phyloP scores from a whole-genome alignment of 805 yeast species.

The Pichia heedii region DNA sequence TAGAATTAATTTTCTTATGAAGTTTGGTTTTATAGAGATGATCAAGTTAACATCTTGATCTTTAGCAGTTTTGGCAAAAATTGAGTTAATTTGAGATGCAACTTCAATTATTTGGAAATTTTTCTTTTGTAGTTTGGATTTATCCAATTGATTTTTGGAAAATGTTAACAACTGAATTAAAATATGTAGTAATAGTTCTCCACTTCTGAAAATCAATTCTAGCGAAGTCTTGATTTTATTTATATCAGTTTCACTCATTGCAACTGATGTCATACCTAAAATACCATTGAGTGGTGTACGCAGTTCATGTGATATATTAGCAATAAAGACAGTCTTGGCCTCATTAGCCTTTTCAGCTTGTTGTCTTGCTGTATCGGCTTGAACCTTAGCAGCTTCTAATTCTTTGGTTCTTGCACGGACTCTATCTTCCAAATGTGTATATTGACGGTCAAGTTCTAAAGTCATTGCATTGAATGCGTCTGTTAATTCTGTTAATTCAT shows the following conservation, averaged over 20 bases:
- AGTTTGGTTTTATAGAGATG: slow-evolving; percentile 54
- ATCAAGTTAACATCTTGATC: slow-evolving; percentile 67
- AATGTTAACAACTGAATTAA: slow-evolving; percentile 86
- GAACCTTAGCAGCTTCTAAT: slow-evolving; percentile 76
- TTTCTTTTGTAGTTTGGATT: slow-evolving; percentile 74
- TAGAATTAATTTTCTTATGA: slow-evolving; percentile 52
- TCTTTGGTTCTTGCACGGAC: slow-evolving; percentile 81
- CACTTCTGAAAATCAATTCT: slow-evolving; percentile 80
- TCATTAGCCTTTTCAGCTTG: slow-evolving; percentile 81
- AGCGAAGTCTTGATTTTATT: slow-evolving; percentile 63
- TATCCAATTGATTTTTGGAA: slow-evolving; percentile 81
- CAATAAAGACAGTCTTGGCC: slow-evolving; percentile 89
- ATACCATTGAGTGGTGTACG: slow-evolving; percentile 96
- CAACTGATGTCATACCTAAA: slow-evolving; percentile 88
- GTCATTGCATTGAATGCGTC: slow-evolving; percentile 90
- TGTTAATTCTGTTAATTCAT: slow-evolving; percentile 81
- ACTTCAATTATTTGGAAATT: slow-evolving; percentile 75
- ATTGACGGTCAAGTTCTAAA: slow-evolving; percentile 76
- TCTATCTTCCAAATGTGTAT: slow-evolving; percentile 76
- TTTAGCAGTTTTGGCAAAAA: slow-evolving; percentile 70
- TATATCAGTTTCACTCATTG: slow-evolving; percentile 76
- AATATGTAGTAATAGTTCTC: slow-evolving; percentile 81
- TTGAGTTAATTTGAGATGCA: slow-evolving; percentile 75
- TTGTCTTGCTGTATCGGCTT: slow-evolving; percentile 42
- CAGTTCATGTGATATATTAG: slow-evolving; percentile 87